Evolutionary conservation across 2,329 filamentous ascomycete species (phyloP), one percentile per base, ranked within the genome.

Genomic region (Aspergillus sp.): DNA sequence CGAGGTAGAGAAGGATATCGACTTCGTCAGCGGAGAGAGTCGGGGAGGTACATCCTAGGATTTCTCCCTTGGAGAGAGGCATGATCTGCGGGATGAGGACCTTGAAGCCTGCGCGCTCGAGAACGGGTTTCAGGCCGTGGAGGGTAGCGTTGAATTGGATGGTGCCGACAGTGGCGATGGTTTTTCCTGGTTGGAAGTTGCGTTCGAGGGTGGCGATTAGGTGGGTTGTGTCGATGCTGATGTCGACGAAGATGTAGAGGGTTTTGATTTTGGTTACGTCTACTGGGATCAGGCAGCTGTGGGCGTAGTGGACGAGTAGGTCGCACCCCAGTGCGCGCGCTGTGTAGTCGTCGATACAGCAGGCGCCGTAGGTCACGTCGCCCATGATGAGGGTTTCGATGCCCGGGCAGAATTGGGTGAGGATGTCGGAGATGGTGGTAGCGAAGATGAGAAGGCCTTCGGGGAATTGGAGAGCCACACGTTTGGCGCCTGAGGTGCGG

Each of bases 141-240:
- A 99, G 89, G 0, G 95, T 97, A 38, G 93, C 91, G 78, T 99
- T 99, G 84, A 99, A 99, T 76, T 99, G 95, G 68, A 99, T 99
- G 0, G 95, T 99, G 51, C 95, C 94, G 15, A 99, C 94, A 67
- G 97, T 85, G 5, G 95, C 95, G 60, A 99, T 88, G 0, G 89
- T 94, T 78, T 95, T 96, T 2, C 91, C 91, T 0, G 89, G 79
- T 1, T 88, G 83, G 74, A 98, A 97, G 74, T 97, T 99, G 63
- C 92, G 88, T 72, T 92, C 90, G 50, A 99, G 83, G 0, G 93
- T 95, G 8, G 91, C 90, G 54, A 97, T 79, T 15, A 99, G 84
- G 76, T 99, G 95, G 12, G 87, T 81, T 0, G 91, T 91, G 76
- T 99, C 95, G 74, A 99, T 98, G 76, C 89, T 91, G 72, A 99